Conservation (phyloP, 2,329 filamentous ascomycete species). For the Scedosporium boydii region DNA sequence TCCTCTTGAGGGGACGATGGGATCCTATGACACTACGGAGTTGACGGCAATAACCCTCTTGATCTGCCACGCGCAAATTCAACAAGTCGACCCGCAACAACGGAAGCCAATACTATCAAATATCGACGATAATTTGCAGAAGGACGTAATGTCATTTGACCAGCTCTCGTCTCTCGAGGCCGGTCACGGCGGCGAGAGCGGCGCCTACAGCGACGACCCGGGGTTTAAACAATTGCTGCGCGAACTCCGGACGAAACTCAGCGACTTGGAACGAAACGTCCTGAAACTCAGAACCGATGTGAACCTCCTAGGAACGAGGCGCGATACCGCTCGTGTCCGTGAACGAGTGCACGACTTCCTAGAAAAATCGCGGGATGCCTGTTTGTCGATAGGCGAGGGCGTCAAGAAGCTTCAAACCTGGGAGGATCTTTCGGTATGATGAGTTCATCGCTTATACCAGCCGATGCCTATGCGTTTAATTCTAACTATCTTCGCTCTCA, state of each 20-base stretch:
- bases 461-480: neutral
- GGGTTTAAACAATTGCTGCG: constrained; percentile 80
- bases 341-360: constrained; percentile 83
- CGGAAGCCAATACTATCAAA: neutral
- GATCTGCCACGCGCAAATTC: neutral
- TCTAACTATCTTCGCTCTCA: constrained; percentile 25
- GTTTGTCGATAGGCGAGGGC: constrained; percentile 87
- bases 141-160: constrained; percentile 72
- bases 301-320: constrained; percentile 74
- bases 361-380: constrained; percentile 75
- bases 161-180: constrained; percentile 61
- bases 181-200: constrained; percentile 30
- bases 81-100: neutral
- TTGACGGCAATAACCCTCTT: neutral
- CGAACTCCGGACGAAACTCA: constrained; percentile 78
- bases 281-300: constrained; percentile 77
- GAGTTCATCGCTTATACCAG: neutral
- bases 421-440: constrained; percentile 67
- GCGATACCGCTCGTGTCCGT: constrained; percentile 82
- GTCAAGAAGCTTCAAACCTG: constrained; percentile 85
- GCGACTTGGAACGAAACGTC: constrained; percentile 81
- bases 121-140: constrained; percentile 7
- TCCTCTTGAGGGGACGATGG: neutral
- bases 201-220: constrained; percentile 85
- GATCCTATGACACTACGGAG: neutral